Evolutionary conservation across 768 basidiomycete species (phyloP).

Genomic region (Asterophora parasitica): DNA sequence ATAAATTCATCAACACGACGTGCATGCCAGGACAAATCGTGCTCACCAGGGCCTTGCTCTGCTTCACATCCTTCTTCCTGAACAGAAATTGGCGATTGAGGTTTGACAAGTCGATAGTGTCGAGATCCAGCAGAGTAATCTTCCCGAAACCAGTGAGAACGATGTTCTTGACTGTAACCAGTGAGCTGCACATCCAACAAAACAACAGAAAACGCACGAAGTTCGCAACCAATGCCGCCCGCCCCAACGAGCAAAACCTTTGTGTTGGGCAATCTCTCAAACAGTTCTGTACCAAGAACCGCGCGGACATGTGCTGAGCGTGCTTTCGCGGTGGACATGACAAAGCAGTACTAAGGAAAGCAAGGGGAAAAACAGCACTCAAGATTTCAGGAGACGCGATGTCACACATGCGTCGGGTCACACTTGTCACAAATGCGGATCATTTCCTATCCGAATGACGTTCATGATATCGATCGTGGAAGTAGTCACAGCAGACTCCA

Average conservation of each 20-base stretch:
- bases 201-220: constrained; percentile 48
- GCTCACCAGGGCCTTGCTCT: constrained; percentile 87
- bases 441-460: too few relatives aligned
- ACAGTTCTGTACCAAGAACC: constrained; percentile 74
- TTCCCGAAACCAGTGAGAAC: constrained; percentile 89
- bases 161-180: constrained; percentile 83
- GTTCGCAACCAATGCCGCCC: constrained; percentile 96
- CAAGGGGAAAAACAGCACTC: too few relatives aligned
- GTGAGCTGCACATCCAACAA: background rate
- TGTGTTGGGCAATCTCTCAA: constrained; percentile 52
- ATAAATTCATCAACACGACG: background rate
- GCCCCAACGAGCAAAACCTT: constrained; percentile 89
- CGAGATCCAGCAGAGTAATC: constrained; percentile 91
- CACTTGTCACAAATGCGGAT: constrained; percentile 4
- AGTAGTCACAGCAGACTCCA: too few relatives aligned
- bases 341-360: constrained; percentile 13
- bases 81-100: constrained; percentile 97
- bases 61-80: constrained; percentile 94
- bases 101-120: constrained; percentile 98
- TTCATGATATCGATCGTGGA: too few relatives aligned
- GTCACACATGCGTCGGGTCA: constrained; percentile 26
- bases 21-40: background rate
- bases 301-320: constrained; percentile 64
- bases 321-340: constrained; percentile 46
- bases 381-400: constrained; percentile 20